These are phyloP conservation scores for Fusarium vanettenii DNA, from an alignment of 2,329 filamentous ascomycete species.

Conservation along the genomic window DNA sequence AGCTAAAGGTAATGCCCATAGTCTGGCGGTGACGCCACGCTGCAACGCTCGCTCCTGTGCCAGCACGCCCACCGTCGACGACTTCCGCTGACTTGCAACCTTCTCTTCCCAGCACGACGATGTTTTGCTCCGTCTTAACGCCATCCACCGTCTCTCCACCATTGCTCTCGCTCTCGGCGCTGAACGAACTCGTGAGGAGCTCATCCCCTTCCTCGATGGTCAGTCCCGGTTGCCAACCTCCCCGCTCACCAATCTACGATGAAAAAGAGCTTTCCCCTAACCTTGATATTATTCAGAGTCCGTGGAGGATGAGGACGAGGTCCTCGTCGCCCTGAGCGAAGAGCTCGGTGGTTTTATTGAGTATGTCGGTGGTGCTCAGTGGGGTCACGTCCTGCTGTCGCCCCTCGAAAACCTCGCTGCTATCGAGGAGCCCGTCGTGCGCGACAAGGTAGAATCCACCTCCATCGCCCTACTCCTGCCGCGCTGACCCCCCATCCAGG, in stretches of 20 bases:
- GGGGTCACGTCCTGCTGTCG: constrained; percentile 94
- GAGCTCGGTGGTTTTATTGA: constrained; percentile 97
- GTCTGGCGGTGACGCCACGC: constrained; percentile 46
- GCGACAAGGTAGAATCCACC: constrained; percentile 82
- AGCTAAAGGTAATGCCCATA: constrained; percentile 82
- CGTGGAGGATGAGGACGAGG: constrained; percentile 98
- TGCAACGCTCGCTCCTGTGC: constrained; percentile 24
- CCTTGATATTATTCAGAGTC: constrained; percentile 74
- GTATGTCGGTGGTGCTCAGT: constrained; percentile 94
- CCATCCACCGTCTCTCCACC: constrained; percentile 96
- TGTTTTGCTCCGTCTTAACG: constrained; percentile 96
- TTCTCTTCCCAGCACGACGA: constrained; percentile 84
- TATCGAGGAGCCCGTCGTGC: constrained; percentile 96
- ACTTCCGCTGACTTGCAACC: constrained; percentile 34
- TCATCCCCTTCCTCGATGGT: constrained; percentile 99
- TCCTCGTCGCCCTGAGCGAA: constrained; percentile 95
- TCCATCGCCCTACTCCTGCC: constrained; percentile 19
- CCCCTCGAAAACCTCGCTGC: constrained; percentile 97
- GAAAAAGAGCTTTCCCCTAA: constrained; percentile 31
- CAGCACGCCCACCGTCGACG: constrained; percentile 39
- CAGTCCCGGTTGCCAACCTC: constrained; percentile 55
- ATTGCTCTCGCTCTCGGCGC: constrained; percentile 96
- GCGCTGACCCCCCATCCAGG: constrained; percentile 63
- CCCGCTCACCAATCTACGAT: constrained; percentile 28
- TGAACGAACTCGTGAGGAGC: constrained; percentile 96